Percentiles rank a stretch among this genome's conserved stretches.
These are phyloP conservation scores for Colletotrichum chrysophilum DNA, from an alignment of 2,329 filamentous ascomycete genomes.

Conservation along the genomic window DNA sequence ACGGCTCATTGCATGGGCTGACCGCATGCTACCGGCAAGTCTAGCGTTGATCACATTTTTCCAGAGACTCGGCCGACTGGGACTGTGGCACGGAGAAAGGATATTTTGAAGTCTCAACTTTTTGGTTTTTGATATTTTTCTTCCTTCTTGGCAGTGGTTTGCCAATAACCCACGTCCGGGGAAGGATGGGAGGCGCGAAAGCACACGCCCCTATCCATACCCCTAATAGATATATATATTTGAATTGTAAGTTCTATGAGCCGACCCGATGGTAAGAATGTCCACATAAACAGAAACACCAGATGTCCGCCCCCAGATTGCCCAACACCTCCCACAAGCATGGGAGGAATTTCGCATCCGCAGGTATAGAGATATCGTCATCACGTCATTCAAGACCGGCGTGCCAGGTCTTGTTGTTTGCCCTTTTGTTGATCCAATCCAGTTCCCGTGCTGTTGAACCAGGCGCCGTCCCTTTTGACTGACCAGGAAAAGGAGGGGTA, in stretches of 20 bases:
- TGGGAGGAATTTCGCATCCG: neutral
- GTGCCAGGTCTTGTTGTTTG: neutral
- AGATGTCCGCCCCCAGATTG: neutral
- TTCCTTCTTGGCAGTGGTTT: neutral
- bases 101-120: neutral
- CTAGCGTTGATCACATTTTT: neutral
- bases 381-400: slow-evolving; percentile 16
- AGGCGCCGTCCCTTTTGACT: slow-evolving; percentile 5
- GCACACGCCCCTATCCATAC: neutral
- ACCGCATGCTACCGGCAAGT: neutral
- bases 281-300: slow-evolving; percentile 16
- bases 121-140: neutral
- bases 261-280: neutral
- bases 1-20: neutral
- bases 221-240: slow-evolving; percentile 16
- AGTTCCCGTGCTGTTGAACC: slow-evolving; percentile 9
- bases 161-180: neutral
- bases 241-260: slow-evolving; percentile 13
- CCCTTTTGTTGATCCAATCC: slow-evolving; percentile 11
- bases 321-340: neutral
- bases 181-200: neutral
- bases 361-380: slow-evolving; percentile 20
- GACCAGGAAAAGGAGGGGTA: neutral
- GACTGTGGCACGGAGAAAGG: neutral
- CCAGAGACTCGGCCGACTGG: neutral